Evolutionary conservation across 768 basidiomycete species (phyloP), one percentile per base, ranked within the genome.

Genomic region (Mycena chlorophos): DNA sequence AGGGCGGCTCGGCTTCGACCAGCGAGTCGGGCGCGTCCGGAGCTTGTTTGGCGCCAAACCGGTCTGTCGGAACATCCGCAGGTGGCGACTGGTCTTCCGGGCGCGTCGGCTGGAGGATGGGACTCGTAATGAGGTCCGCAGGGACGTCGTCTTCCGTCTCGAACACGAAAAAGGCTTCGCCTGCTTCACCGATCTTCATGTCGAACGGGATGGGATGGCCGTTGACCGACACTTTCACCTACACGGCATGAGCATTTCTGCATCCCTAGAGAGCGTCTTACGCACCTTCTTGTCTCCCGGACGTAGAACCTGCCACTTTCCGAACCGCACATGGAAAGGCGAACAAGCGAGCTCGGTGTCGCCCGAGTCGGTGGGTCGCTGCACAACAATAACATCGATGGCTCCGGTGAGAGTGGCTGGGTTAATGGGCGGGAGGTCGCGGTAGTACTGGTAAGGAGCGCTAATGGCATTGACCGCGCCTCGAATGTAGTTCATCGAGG

Each of bases 181-280:
- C 97, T 1, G 97, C 94, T 55, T 98, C 97, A 37, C 94, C 95
- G 58, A 98, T 94, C 78, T 99, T 98, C 97, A 99, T 99, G 70
- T 81, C 82, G 71, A 91, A 98, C 0, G 96, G 96, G 53, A 94
- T 88, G 40, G 81, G 79, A 63, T 85, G 77, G 37, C 89, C 91
- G 72, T 97, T 95, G 65, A 98, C 86, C 49, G 84, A 83, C 29
- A 98, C 83, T 58, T 87, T 91, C 60, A 98, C 96, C 92, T 94
- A 60, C 16, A 42, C 31, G 52, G 17, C 12, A 45, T 31, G 46
- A 54, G 38, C 20, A 46, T n/a, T 22, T 13, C 20, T 23, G 45
- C 39, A 10, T 46, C 47, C 19, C 4, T 29, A 20, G 50, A 30
- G 20, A 43, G 4, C 22, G 51, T 27, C 23, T 20, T 22, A 62